Evolutionary conservation across 2,329 filamentous ascomycete species (phyloP).

Genomic region (Trichophyton benhamiae): DNA sequence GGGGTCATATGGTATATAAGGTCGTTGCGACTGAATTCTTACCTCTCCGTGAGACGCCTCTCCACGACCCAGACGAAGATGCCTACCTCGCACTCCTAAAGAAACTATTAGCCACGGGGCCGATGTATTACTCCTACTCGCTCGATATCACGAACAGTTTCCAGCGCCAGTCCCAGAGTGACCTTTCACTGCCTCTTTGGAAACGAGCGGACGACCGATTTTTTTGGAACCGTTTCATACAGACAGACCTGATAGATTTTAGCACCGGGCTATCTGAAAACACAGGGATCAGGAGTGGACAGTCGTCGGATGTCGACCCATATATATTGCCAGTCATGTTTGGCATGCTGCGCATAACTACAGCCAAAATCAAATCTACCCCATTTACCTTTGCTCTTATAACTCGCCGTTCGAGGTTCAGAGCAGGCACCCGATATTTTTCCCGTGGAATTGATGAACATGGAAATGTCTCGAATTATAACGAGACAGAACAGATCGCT

Average conservation of each 20-base stretch:
- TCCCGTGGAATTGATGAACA: constrained; percentile 86
- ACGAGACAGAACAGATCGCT: constrained; percentile 90
- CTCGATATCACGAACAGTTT: constrained; percentile 94
- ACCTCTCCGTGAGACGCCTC: constrained; percentile 78
- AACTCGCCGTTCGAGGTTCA: constrained; percentile 74
- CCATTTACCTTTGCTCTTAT: constrained; percentile 77
- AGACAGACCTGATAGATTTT: constrained; percentile 84
- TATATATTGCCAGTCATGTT: constrained; percentile 94
- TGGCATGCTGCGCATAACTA: constrained; percentile 84
- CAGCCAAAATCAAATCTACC: constrained; percentile 72
- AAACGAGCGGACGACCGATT: constrained; percentile 89
- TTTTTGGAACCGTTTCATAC: constrained; percentile 95
- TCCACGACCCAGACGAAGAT: constrained; percentile 90
- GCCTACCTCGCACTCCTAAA: constrained; percentile 75
- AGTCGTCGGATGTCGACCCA: constrained; percentile 69
- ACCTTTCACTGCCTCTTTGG: constrained; percentile 67
- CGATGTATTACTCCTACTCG: constrained; percentile 97
- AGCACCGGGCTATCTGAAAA: constrained; percentile 46
- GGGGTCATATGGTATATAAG: constrained; percentile 94
- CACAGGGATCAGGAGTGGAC: constrained; percentile 34
- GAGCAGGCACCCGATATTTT: constrained; percentile 87
- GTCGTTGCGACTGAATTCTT: constrained; percentile 83
- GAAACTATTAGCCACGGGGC: constrained; percentile 64
- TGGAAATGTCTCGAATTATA: constrained; percentile 96
- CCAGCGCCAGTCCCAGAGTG: constrained; percentile 74